These are phyloP conservation scores for Ilex paraguariensis DNA, from an alignment of 305 asterid species.

Conservation along the genomic window DNA sequence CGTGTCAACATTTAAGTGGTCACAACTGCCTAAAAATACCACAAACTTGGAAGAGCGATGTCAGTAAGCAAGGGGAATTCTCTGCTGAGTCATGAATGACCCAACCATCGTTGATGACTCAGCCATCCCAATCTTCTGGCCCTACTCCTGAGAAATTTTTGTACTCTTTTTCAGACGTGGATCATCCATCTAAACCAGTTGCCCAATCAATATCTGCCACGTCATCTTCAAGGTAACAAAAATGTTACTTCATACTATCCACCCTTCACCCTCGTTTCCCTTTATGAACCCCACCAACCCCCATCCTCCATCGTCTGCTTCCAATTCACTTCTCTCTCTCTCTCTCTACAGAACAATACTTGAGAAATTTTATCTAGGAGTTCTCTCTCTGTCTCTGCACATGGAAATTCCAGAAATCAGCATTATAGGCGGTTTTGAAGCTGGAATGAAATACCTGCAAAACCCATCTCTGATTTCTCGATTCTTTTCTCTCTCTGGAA, in stretches of 20 bases:
- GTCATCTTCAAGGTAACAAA: no score
- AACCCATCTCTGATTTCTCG: constrained; percentile 51
- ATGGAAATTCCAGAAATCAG: constrained; percentile 73
- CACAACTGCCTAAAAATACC: no score
- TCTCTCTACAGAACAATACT: no score
- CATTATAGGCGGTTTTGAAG: constrained; percentile 62
- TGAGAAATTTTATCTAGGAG: no score
- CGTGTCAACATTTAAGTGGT: no score
- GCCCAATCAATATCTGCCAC: constrained; percentile 26
- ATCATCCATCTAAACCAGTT: not conserved
- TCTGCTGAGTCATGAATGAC: constrained; percentile 46
- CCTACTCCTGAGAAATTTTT: not conserved
- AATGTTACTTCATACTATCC: no score
- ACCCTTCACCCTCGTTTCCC: no score
- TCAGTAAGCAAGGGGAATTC: no score
- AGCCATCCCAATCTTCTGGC: not conserved
- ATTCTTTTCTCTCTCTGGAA: constrained; percentile 31
- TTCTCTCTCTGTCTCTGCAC: not conserved
- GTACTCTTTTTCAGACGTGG: constrained; percentile 19
- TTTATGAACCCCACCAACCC: constrained; percentile 25
- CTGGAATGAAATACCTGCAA: constrained; percentile 71
- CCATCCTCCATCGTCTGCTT: constrained; percentile 15
- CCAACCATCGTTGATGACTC: constrained; percentile 8
- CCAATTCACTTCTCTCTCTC: constrained; percentile 10
- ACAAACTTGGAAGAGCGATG: no score